Evolutionary conservation across 495 filamentous ascomycete genomes (phyloP).

Genomic region (Astrothelium subdiscretum): DNA sequence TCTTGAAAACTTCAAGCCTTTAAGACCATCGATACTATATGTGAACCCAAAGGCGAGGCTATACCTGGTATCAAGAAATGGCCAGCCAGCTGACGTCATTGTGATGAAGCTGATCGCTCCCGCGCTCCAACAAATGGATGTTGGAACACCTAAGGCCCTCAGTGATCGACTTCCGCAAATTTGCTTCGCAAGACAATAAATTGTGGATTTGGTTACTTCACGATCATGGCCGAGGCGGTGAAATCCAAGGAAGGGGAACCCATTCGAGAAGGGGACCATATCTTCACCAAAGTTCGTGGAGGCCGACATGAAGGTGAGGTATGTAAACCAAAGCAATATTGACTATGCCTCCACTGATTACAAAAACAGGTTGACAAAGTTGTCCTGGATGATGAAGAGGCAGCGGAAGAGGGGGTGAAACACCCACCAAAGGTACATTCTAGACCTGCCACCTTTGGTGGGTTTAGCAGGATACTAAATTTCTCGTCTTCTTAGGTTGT

Average conservation of each 20-base stretch:
- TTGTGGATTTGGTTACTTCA: not conserved
- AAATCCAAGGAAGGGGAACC: conserved; percentile 15
- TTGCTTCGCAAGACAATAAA: not conserved
- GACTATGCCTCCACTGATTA: not conserved
- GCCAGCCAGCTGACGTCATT: not conserved
- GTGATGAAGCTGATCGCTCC: not conserved
- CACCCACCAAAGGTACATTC: conserved; percentile 34
- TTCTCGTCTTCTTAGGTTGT: conserved; percentile 9
- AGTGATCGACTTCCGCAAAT: not conserved
- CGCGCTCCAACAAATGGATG: not conserved
- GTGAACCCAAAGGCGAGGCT: no score
- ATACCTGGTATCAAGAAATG: no score
- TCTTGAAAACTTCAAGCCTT: no score
- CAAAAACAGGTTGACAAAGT: conserved; percentile 27
- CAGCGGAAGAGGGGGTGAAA: conserved; percentile 29
- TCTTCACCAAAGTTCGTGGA: conserved; percentile 10
- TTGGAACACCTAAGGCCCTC: not conserved
- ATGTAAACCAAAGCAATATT: not conserved
- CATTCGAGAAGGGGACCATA: conserved; percentile 11
- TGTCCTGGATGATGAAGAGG: conserved; percentile 25
- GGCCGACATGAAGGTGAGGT: conserved; percentile 9
- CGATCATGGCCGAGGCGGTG: conserved; percentile 2
- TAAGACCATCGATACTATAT: no score
- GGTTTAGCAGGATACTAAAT: no score
- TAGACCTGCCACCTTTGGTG: no score